phyloP scores from a whole-genome alignment of 1,139 yeast genomes.

The Geotrichum restrictum region DNA sequence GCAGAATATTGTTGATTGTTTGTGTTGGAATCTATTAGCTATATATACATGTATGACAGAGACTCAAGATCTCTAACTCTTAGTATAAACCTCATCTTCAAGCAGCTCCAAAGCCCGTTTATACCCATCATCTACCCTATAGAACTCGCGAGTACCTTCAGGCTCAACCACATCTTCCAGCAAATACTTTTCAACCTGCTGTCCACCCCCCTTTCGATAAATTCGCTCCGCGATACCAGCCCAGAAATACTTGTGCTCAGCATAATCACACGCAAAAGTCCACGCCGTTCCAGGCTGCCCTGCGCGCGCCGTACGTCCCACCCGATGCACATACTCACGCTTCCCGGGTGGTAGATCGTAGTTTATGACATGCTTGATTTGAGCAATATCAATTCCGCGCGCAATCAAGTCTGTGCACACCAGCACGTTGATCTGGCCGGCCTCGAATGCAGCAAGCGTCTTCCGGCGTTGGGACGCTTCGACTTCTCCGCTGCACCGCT shows the following conservation, averaged over 20 bases:
- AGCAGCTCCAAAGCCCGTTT: constrained; percentile 44
- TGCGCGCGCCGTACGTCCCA: constrained; percentile 96
- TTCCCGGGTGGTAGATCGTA: constrained; percentile 87
- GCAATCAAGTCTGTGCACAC: constrained; percentile 92
- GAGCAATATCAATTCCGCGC: constrained; percentile 81
- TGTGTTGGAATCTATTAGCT: too few species aligned
- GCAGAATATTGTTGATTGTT: too few species aligned
- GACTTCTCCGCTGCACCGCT: constrained; percentile 40
- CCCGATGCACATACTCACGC: constrained; percentile 90
- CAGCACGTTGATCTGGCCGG: constrained; percentile 50
- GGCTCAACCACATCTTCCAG: constrained; percentile 15
- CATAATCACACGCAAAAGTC: constrained; percentile 66
- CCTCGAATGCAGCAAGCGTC: constrained; percentile 53
- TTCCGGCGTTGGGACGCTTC: constrained; percentile 36
- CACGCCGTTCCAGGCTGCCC: constrained; percentile 70
- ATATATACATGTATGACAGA: too few species aligned
- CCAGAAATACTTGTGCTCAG: constrained; percentile 67
- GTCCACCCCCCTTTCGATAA: constrained; percentile 13
- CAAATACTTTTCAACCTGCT: constrained; percentile 11
- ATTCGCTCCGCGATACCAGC: constrained; percentile 19
- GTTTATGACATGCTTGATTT: constrained; percentile 73
- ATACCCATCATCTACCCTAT: constrained; percentile 39
- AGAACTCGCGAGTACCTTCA: constrained; percentile 22
- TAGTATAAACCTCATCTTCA: constrained; percentile 41
- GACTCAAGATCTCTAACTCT: neutral